Conservation (phyloP, 176 grass and related monocot genomes). For the Raddia distichophylla region DNA sequence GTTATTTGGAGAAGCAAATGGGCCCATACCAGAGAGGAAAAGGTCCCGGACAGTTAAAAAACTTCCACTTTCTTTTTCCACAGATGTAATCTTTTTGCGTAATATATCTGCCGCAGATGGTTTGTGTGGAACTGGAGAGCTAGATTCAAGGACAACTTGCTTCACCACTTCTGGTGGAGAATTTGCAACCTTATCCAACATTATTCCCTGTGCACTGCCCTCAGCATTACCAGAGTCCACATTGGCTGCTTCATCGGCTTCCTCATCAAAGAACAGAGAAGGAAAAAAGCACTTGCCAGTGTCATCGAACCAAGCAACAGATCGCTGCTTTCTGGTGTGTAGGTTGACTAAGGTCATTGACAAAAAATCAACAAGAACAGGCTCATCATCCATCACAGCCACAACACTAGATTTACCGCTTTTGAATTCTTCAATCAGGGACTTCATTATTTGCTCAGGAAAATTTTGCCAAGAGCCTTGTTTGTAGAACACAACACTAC, state of each 20-base stretch:
- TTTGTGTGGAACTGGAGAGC: constrained; percentile 38
- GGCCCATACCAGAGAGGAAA: constrained; percentile 81
- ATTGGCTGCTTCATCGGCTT: constrained; percentile 25
- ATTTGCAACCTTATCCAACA: constrained; percentile 38
- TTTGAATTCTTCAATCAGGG: constrained; percentile 62
- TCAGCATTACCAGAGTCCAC: constrained; percentile 28
- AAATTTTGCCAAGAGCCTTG: constrained; percentile 62
- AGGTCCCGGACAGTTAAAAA: constrained; percentile 61
- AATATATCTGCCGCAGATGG: constrained; percentile 54
- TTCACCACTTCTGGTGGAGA: constrained; percentile 64
- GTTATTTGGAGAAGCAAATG: constrained; percentile 57
- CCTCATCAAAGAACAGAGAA: constrained; percentile 59
- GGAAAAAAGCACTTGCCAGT: constrained; percentile 65
- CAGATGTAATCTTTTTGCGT: constrained; percentile 61
- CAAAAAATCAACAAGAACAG: constrained; percentile 69
- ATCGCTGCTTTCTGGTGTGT: constrained; percentile 58
- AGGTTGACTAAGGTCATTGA: constrained; percentile 69
- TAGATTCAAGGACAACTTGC: constrained; percentile 64
- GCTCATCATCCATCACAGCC: constrained; percentile 51
- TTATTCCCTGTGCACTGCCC: constrained; percentile 35
- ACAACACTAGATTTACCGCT: constrained; percentile 55
- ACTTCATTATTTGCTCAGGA: constrained; percentile 54
- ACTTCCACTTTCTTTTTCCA: constrained; percentile 58
- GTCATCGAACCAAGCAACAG: constrained; percentile 77
- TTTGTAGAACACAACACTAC: constrained; percentile 67